Conservation (phyloP, 1,139 yeast genomes). For the Zygoascus hellenicus region DNA sequence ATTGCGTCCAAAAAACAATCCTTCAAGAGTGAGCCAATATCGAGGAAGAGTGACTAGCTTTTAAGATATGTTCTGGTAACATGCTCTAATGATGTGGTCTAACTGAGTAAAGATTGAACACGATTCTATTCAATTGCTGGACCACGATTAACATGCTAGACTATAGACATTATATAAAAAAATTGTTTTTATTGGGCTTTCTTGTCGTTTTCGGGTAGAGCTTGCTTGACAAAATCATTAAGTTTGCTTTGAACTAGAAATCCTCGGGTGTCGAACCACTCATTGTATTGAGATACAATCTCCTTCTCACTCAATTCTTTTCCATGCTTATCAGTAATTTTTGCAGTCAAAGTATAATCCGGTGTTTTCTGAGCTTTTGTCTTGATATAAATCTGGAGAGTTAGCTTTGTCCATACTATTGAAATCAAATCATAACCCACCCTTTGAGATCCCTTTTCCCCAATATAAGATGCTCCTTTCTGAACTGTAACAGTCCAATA, state of each 20-base stretch:
- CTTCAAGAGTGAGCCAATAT: neutral
- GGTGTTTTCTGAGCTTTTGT: conserved; percentile 39
- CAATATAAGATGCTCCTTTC: conserved; percentile 56
- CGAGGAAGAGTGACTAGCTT: neutral
- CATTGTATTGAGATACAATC: conserved; percentile 18
- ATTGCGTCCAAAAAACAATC: conserved; percentile 15
- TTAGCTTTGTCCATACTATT: conserved; percentile 16
- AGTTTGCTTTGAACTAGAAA: conserved; percentile 25
- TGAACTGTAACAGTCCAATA: conserved; percentile 46
- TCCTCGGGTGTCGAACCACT: conserved; percentile 29
- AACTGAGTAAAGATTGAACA: no score
- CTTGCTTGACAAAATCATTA: conserved; percentile 11
- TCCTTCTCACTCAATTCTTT: conserved; percentile 9
- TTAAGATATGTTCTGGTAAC: no score
- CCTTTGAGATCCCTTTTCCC: conserved; percentile 36
- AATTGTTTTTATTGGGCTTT: conserved; percentile 8
- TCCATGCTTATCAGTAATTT: conserved; percentile 27
- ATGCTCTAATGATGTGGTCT: no score
- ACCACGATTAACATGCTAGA: no score
- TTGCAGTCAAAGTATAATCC: conserved; percentile 39
- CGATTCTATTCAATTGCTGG: no score
- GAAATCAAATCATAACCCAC: conserved; percentile 11
- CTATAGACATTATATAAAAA: no score
- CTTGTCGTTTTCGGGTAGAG: conserved; percentile 12
- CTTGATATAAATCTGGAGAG: conserved; percentile 20